Evolutionary conservation across 495 filamentous ascomycete genomes (phyloP), one percentile per base, ranked within the genome.

Genomic region (Aspergillus egyptiacus): DNA sequence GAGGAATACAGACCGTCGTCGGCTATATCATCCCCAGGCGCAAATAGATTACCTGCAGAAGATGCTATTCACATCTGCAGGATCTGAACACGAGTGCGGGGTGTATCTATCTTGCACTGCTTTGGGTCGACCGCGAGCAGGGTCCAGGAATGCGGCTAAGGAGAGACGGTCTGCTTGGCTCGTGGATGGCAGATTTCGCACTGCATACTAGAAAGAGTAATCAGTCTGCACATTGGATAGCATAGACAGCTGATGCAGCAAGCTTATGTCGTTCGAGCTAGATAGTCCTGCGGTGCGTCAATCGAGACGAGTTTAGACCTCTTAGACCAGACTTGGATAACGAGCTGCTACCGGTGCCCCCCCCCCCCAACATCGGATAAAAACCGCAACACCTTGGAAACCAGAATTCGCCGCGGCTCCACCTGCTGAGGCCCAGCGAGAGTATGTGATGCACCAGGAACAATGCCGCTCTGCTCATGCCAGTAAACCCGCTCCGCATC

Each of bases 361-460:
- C n/a, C 33, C 15, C 33, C 33, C 18, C 22, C 35, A 2, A 30
- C 7, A 43, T 43, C 40, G 15, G 11, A 4, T 18, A 44, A 33
- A 32, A 44, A 44, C 28, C 30, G 9, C 17, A 13, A n/a, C n/a
- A 74, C 66, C 56, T 54, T 66, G 18, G 57, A 41, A 7, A 68
- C 63, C 22, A 76, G 45, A 23, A 68, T 61, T 22, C 48, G 55
- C 37, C 71, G 54, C 10, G 70, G 70, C 55, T 69, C 66, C 2
- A 64, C 70, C 53, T 76, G 72, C 44, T 71, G 70, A 15, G 63
- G 58, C 44, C 74, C 69, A 55, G 69, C 72, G 52, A 74, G 36
- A 6, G 71, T 70, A 52, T 76, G 72, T 8, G 71, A 73, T 0
- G 72, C 72, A 46, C 56, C 56, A 2, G 71, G 72, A 37, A 76